Percentiles rank a stretch among this genome's conserved stretches.
These are phyloP conservation scores for Colletotrichum zoysiae DNA, from an alignment of 2,329 filamentous ascomycete species.

Conservation along the genomic window DNA sequence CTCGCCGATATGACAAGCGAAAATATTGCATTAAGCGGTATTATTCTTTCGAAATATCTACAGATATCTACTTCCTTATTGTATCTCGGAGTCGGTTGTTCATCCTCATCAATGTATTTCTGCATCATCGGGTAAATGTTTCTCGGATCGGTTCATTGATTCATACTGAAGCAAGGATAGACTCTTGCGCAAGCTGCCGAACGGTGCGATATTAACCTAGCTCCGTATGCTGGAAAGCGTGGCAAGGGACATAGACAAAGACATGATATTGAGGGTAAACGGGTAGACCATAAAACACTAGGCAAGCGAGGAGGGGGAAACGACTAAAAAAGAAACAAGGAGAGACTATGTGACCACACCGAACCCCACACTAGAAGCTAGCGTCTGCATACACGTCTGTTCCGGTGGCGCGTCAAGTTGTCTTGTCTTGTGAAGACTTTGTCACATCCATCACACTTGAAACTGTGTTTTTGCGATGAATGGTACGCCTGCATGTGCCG, in stretches of 20 bases:
- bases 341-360: too few species aligned
- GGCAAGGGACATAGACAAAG: not conserved
- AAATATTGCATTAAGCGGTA: slow-evolving; percentile 23
- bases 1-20: accelerated
- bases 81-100: too few species aligned
- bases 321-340: not conserved
- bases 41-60: not conserved
- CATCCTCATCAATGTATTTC: too few species aligned
- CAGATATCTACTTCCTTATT: too few species aligned
- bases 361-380: not conserved
- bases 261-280: not conserved
- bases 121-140: too few species aligned
- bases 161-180: too few species aligned
- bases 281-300: too few species aligned
- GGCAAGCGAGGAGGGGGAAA: not conserved
- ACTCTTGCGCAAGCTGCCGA: too few species aligned
- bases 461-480: accelerated
- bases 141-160: too few species aligned
- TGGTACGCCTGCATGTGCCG: not conserved
- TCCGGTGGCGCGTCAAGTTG: not conserved
- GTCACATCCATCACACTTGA: slow-evolving; percentile 1
- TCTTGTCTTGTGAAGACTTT: slow-evolving; percentile 1
- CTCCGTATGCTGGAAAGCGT: too few species aligned
- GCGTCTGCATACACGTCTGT: not conserved
- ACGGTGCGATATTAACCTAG: too few species aligned